These are phyloP conservation scores for Bretschneidera sinensis DNA, from an alignment of 345 rosid species.

Conservation along the genomic window DNA sequence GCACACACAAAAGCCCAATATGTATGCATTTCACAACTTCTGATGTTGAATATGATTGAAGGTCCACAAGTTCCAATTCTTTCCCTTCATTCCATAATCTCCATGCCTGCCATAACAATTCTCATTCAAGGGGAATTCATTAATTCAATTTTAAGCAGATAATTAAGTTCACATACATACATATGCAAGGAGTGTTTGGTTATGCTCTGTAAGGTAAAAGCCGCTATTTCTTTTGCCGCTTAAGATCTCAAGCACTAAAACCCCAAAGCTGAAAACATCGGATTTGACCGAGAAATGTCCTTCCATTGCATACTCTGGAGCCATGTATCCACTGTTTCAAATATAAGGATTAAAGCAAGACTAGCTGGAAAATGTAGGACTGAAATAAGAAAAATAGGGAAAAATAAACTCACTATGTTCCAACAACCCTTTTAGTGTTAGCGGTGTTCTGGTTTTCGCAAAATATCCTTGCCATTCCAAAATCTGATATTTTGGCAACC, in stretches of 20 bases:
- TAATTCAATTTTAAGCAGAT: not conserved
- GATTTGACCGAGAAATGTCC: conserved; percentile 16
- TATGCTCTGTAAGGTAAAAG: conserved; percentile 19
- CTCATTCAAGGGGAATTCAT: not conserved
- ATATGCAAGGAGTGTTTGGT: conserved; percentile 24
- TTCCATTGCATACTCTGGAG: conserved; percentile 13
- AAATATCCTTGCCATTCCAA: conserved; percentile 40
- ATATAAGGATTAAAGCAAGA: not conserved
- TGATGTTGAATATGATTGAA: conserved; percentile 16
- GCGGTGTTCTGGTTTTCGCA: not conserved
- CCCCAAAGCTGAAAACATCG: conserved; percentile 18
- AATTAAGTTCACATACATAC: conserved; percentile 9
- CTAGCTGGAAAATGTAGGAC: too few relatives aligned
- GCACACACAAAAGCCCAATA: conserved; percentile 44
- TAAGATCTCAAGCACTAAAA: conserved; percentile 6
- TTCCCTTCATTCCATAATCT: conserved; percentile 37
- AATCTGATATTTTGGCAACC: conserved; percentile 48
- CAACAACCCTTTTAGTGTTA: conserved; percentile 17
- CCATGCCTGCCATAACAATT: conserved; percentile 35
- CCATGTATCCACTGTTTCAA: conserved; percentile 12
- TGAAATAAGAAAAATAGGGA: not conserved
- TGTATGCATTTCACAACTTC: conserved; percentile 40
- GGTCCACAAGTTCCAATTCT: conserved; percentile 35
- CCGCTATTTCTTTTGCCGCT: conserved; percentile 5
- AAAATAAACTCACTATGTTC: conserved; percentile 17